Conservation (phyloP, 2,329 filamentous ascomycete species). For the Alternaria arborescens region DNA sequence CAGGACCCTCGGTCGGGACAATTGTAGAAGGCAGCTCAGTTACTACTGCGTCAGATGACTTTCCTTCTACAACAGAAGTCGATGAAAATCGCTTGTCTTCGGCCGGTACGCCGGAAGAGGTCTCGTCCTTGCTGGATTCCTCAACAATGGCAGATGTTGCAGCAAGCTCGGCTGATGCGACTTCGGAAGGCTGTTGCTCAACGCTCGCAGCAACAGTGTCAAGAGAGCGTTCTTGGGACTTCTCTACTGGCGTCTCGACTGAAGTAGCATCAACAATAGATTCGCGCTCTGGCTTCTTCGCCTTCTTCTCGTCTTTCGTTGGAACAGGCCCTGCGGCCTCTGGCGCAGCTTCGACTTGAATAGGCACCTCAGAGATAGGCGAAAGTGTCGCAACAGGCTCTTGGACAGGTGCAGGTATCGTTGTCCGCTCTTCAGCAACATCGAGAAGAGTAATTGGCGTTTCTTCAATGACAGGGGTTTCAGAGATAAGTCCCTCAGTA, state of each 20-base stretch:
- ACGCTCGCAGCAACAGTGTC: neutral
- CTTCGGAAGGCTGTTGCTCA: conserved; percentile 5
- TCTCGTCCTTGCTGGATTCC: neutral
- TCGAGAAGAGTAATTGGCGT: neutral
- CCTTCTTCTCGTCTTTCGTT: conserved; percentile 30
- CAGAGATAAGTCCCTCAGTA: neutral
- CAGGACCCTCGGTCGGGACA: neutral
- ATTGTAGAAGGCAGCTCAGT: neutral
- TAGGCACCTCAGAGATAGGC: neutral
- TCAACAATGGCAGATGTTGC: neutral
- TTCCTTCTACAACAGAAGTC: neutral
- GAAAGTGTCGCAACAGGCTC: neutral
- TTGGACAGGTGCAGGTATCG: neutral
- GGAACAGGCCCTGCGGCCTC: neutral
- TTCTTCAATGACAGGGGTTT: neutral
- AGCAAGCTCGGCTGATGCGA: neutral
- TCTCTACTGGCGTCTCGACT: conserved; percentile 12
- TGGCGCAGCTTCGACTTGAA: neutral
- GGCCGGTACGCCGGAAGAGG: neutral
- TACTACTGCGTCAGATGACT: neutral
- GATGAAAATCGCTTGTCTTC: neutral
- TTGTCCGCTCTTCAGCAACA: neutral
- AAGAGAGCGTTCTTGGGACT: conserved; percentile 9
- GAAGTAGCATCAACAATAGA: conserved; percentile 21
- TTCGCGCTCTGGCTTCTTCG: conserved; percentile 34